A percentile compares a stretch with the other conserved stretches of the same genome.
Evolutionary conservation across 768 basidiomycete species (phyloP).

Genomic region (Gelatoporia subvermispora): DNA sequence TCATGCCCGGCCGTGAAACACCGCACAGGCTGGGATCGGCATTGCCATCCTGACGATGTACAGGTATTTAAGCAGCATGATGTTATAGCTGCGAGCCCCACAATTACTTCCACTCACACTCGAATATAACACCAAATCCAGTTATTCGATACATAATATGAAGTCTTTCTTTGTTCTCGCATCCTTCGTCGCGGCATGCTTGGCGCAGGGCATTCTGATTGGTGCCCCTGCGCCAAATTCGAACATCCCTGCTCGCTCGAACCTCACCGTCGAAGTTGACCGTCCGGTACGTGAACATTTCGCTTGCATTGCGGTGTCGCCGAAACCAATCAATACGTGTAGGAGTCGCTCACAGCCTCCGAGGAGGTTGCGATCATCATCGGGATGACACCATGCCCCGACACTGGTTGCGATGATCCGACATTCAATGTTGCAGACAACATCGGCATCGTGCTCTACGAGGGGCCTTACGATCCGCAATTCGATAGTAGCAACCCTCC

Average conservation of each 20-base stretch:
- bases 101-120: too few species aligned
- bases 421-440: slow-evolving; percentile 6
- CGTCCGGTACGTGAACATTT: slow-evolving; percentile 23
- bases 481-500: slow-evolving; percentile 8
- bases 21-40: too few species aligned
- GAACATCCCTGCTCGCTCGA: slow-evolving; percentile 19
- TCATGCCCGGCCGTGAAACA: too few species aligned
- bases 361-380: slow-evolving; percentile 32
- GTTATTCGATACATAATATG: too few species aligned
- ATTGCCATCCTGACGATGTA: too few species aligned
- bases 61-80: too few species aligned
- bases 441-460: slow-evolving; percentile 25
- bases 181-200: slow-evolving; percentile 10
- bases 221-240: slow-evolving; percentile 21
- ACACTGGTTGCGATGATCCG: slow-evolving; percentile 11
- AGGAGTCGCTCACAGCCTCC: slow-evolving; percentile 27
- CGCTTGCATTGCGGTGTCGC: too few species aligned
- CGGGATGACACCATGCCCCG: slow-evolving; percentile 20
- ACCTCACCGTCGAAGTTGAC: slow-evolving; percentile 30
- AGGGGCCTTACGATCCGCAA: slow-evolving; percentile 25
- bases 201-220: slow-evolving; percentile 29
- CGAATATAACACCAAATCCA: too few species aligned
- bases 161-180: slow-evolving; percentile 11
- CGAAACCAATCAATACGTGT: too few species aligned
- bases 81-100: too few species aligned